These are phyloP conservation scores for Solanum chilense DNA, from an alignment of 257 asterid genomes.

Conservation along the genomic window DNA sequence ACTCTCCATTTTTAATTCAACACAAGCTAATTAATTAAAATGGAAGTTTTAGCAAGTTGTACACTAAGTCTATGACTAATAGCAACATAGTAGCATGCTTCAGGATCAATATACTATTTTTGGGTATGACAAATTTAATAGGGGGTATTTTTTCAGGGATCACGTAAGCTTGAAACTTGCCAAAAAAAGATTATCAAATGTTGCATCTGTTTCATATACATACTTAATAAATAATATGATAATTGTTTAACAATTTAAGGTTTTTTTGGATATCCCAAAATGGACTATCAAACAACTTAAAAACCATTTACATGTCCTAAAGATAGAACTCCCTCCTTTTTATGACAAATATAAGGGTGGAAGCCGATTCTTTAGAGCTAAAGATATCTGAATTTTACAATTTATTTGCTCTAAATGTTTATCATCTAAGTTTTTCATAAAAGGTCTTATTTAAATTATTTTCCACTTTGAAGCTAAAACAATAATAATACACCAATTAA, in stretches of 20 bases:
- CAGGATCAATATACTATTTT: too few species aligned
- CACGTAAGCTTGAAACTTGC: too few species aligned
- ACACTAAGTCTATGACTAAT: neutral
- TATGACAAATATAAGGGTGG: neutral
- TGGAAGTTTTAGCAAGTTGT: neutral
- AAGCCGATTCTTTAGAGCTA: neutral
- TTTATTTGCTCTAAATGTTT: too few species aligned
- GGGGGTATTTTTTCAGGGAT: too few species aligned
- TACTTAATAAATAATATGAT: neutral
- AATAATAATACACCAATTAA: too few species aligned
- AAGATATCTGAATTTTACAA: too few species aligned
- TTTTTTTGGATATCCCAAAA: neutral
- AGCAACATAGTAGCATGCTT: too few species aligned
- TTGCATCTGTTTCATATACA: too few species aligned
- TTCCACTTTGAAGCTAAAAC: neutral
- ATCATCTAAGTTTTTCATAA: neutral
- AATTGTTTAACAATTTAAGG: neutral
- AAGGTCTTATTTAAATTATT: neutral
- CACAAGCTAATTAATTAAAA: slow-evolving; percentile 27
- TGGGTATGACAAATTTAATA: too few species aligned
- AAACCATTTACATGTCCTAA: neutral
- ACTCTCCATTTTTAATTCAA: slow-evolving; percentile 45
- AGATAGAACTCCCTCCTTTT: neutral
- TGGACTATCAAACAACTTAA: neutral
- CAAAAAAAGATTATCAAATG: too few species aligned